phyloP scores from a whole-genome alignment of 2,329 filamentous ascomycete species.

The Orbilia javanica region DNA sequence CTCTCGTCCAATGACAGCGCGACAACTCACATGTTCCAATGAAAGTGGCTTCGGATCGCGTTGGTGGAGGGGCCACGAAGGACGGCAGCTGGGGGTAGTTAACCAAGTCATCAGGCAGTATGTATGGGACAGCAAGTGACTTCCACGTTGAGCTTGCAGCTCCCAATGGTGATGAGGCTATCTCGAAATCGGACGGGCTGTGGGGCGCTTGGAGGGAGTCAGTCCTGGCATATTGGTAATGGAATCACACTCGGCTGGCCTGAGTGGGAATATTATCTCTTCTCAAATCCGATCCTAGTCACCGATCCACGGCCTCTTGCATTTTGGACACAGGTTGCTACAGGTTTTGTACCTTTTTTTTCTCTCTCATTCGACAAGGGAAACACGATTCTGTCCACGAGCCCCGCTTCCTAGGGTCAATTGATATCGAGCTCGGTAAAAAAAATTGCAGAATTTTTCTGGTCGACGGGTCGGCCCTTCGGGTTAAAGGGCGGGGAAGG shows the following conservation, averaged over 20 bases:
- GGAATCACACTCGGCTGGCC: slow-evolving; percentile 13
- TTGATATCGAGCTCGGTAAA: too few species aligned
- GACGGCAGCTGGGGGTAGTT: neutral
- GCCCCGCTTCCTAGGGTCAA: neutral
- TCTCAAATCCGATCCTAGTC: neutral
- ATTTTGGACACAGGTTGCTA: neutral
- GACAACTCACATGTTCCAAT: slow-evolving; percentile 48
- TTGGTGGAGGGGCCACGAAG: slow-evolving; percentile 40
- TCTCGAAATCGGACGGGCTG: neutral
- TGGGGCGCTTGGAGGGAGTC: slow-evolving; percentile 4
- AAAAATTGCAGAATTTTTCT: too few species aligned
- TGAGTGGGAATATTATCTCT: slow-evolving; percentile 11
- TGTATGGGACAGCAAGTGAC: neutral
- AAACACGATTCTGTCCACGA: neutral
- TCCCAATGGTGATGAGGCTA: slow-evolving; percentile 6
- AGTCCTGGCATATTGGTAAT: neutral
- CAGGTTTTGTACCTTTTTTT: neutral
- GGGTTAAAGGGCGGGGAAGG: too few species aligned
- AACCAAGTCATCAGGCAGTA: slow-evolving; percentile 41
- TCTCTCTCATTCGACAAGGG: neutral
- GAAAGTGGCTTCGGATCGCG: slow-evolving; percentile 25
- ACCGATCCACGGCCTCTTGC: slow-evolving; percentile 13
- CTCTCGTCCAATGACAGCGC: slow-evolving; percentile 41
- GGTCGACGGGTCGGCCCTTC: too few species aligned
- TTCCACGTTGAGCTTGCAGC: slow-evolving; percentile 10